Evolutionary conservation across 192 early-diverging fungal species (phyloP), one percentile per base, ranked within the genome.

Genomic region (Backusella luteola): DNA sequence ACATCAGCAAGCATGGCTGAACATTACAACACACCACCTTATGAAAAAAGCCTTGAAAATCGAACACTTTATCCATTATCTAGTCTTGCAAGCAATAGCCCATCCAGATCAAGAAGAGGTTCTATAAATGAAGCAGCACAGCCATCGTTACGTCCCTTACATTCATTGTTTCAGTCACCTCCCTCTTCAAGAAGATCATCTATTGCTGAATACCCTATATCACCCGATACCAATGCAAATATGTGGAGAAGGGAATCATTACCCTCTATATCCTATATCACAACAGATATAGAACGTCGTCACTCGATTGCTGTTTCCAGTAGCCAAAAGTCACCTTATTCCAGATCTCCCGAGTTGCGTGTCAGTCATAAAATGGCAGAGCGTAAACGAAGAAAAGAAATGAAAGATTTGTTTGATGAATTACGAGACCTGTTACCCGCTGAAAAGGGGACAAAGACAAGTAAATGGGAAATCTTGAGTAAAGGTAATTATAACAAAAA

Each of bases 321-420:
- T 39, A 39, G 38, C n/a, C 76, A 23, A 59, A 59, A 67, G 34
- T 81, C 88, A 17, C 91, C 90, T 42, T 92, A 92, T 66, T 87
- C 90, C 1, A 84, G 91, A 15, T 84, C 88, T 1, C 93, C 93
- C 26, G 93, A 96, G 75, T 82, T 96, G 32, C 83, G 93, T 41
- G 90, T 95, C 14, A 90, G 88, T 52, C 95, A 96, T 83, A 96
- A 96, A 80, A 79, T 96, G 35, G 95, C 95, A 17, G 95, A 96
- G 73, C 84, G 95, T 63, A 94, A 94, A 72, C 88, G 95, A n/a
- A 89, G 95, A 68, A 93, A 89, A 72, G 95, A 96, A 75, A 95
- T 96, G 93, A 96, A 95, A 76, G 91, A 93, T 41, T 83, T 96
- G 32, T 96, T 96, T 90, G 95, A 96, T 82, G 90, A 93, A 44